These are phyloP conservation scores for Calocybe indica DNA, from an alignment of 768 basidiomycete species.

Conservation along the genomic window DNA sequence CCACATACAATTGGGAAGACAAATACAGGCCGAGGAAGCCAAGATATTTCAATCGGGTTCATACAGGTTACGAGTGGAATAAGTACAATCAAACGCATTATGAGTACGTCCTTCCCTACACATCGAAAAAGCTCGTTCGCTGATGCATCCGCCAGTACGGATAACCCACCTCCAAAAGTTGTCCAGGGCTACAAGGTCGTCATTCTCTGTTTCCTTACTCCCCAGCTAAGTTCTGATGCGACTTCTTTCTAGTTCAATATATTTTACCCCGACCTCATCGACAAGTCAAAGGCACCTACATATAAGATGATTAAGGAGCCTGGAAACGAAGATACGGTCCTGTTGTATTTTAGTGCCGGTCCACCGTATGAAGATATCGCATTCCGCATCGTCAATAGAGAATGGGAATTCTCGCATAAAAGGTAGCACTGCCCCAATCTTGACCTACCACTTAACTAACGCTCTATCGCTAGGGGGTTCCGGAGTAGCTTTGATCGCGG, in stretches of 20 bases:
- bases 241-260: slow-evolving; percentile 69
- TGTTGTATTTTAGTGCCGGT: slow-evolving; percentile 91
- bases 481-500: slow-evolving; percentile 96
- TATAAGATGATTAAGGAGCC: slow-evolving; percentile 94
- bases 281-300: slow-evolving; percentile 94
- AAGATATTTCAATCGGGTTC: slow-evolving; percentile 96
- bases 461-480: slow-evolving; percentile 63
- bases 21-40: slow-evolving; percentile 97
- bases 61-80: slow-evolving; percentile 99
- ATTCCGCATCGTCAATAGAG: slow-evolving; percentile 93
- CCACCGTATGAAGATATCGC: slow-evolving; percentile 99
- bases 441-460: slow-evolving; percentile 1
- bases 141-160: slow-evolving; percentile 51
- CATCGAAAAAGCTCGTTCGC: slow-evolving; percentile 7
- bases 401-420: slow-evolving; percentile 99
- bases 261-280: slow-evolving; percentile 98
- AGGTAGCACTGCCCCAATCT: slow-evolving; percentile 38
- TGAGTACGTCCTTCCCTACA: slow-evolving; percentile 56
- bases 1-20: slow-evolving; percentile 96
- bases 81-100: slow-evolving; percentile 99
- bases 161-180: slow-evolving; percentile 98
- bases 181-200: slow-evolving; percentile 95
- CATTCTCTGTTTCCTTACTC: slow-evolving; percentile 10
- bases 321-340: slow-evolving; percentile 92
- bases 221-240: not conserved